Base-by-base conservation (phyloP, 768 basidiomycete genomes). In the Lactarius tabidus region DNA sequence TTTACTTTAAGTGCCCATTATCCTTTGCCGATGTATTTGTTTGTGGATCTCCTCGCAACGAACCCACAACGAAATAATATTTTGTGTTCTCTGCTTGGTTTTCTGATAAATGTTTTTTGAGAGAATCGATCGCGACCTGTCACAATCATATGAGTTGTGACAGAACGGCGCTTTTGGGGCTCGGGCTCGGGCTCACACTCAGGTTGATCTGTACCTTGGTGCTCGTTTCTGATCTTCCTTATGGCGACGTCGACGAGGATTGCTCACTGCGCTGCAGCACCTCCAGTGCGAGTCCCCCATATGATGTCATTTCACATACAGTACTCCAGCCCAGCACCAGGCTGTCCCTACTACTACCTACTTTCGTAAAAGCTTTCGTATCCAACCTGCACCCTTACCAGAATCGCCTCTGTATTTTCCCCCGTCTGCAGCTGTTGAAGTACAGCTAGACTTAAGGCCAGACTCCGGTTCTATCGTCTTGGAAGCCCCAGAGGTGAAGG, bases 281-380 rank as follows among this genome's bases (percentile, higher is more conserved):
- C 26, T 53, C 63, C 57, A 31, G 9, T 35, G 6, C 67, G 54
- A 3, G 14, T 52, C 28, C 90, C 89, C 1, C 81, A 86, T 71
- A 80, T 95, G 35, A 91, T 95, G 89, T 93, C 92, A 6, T 94
- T 95, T 67, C 85, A 88, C 70, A 85, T 93, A 55, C 75, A 80
- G 14, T 85, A 91, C 74, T 78, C 81, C 12, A 93, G 92, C 0
- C 80, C 81, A 23, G 91, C 91, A 1, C 85, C 87, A 6, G 77
- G 93, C 20, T 88, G 87, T 5, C 86, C 87, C 7, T 94, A 87
- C 74, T 86, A 93, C n/a, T n/a, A n/a, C n/a, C n/a, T n/a, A n/a
- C n/a, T n/a, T n/a, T n/a, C n/a, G n/a, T n/a, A n/a, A n/a, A n/a
- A n/a, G n/a, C n/a, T n/a, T n/a, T 74, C 82, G 80, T 54, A 79